Conservation (phyloP, 2,329 filamentous ascomycete genomes). For the Penicillium occitanis region DNA sequence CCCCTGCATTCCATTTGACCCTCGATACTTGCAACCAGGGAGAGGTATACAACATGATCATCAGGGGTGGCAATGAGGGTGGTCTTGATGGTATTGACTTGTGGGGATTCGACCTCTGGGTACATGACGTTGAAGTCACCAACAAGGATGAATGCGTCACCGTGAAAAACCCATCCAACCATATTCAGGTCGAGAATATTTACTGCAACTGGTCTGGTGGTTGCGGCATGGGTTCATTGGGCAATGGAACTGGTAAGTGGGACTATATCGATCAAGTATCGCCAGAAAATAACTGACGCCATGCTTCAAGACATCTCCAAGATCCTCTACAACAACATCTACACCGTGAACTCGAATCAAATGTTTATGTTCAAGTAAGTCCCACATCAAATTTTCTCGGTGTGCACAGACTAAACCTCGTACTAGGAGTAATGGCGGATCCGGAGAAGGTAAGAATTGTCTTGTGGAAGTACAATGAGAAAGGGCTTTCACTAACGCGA, state of each 20-base stretch:
- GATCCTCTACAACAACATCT: slow-evolving; percentile 16
- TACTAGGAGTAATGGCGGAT: slow-evolving; percentile 17
- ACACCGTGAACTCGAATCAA: slow-evolving; percentile 19
- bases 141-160: slow-evolving; percentile 27
- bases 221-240: slow-evolving; percentile 16
- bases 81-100: slow-evolving; percentile 41
- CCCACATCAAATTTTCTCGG: background rate
- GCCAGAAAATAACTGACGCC: background rate
- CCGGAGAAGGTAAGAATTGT: slow-evolving; percentile 9
- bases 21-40: slow-evolving; percentile 51
- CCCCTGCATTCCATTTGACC: slow-evolving; percentile 51
- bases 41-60: slow-evolving; percentile 57
- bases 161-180: slow-evolving; percentile 21
- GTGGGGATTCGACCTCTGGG: slow-evolving; percentile 27
- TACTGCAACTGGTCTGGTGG: slow-evolving; percentile 21
- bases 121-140: slow-evolving; percentile 27
- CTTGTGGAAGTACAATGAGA: background rate
- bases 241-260: slow-evolving; percentile 12
- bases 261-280: background rate
- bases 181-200: slow-evolving; percentile 19
- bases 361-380: slow-evolving; percentile 21
- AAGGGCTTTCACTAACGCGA: background rate
- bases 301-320: slow-evolving; percentile 14
- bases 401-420: background rate
- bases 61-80: slow-evolving; percentile 52